Conservation (phyloP, 495 filamentous ascomycete genomes). For the Penicillium lagena region DNA sequence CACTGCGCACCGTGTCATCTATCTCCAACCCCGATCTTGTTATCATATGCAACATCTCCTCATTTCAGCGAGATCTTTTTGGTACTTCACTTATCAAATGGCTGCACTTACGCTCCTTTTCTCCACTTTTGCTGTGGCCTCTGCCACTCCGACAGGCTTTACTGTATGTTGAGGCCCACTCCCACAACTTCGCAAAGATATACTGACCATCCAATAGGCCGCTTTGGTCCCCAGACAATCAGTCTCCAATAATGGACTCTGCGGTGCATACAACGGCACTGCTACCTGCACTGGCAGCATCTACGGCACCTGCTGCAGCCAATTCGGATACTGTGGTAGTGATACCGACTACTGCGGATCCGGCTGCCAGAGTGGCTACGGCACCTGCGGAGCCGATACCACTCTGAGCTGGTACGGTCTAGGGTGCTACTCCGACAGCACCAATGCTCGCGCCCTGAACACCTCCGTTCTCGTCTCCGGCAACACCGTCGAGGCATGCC, state of each 20-base stretch:
- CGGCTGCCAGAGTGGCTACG: slow-evolving; percentile 37
- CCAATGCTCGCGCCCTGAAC: slow-evolving; percentile 23
- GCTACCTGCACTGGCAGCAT: slow-evolving; percentile 25
- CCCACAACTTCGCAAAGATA: not conserved
- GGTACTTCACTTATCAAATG: too few species aligned
- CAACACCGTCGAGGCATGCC: slow-evolving; percentile 20
- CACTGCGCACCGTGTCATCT: too few species aligned
- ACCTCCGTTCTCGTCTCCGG: slow-evolving; percentile 3
- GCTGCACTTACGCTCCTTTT: too few species aligned
- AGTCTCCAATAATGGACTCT: not conserved
- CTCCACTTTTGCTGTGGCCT: not conserved
- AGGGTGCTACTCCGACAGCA: slow-evolving; percentile 13
- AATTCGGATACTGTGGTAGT: slow-evolving; percentile 46
- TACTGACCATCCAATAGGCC: not conserved
- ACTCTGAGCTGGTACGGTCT: not conserved
- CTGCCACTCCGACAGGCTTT: not conserved
- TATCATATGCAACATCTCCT: too few species aligned
- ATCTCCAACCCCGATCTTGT: too few species aligned
- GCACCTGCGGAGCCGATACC: slow-evolving; percentile 12
- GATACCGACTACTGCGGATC: slow-evolving; percentile 41
- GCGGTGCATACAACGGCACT: slow-evolving; percentile 3
- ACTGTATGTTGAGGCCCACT: slow-evolving; percentile 1
- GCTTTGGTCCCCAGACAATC: not conserved
- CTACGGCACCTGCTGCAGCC: slow-evolving; percentile 34
- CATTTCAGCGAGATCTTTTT: too few species aligned